Conservation (phyloP, 225 moss, liverwort and hornwort species). For the Anthoceros angustus region DNA sequence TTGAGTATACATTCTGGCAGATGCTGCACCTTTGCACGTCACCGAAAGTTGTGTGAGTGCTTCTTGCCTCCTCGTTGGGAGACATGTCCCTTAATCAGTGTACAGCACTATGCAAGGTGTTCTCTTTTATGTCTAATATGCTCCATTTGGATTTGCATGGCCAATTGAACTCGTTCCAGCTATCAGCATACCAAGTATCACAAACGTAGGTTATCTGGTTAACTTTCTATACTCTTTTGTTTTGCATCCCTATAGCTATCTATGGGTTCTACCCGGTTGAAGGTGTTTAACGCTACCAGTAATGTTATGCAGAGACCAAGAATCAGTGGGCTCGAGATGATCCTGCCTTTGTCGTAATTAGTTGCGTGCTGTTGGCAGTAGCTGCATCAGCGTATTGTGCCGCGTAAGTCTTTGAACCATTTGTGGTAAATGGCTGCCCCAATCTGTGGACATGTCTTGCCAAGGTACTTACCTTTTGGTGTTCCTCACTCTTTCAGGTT, state of each 20-base stretch:
- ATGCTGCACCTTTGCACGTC: conserved; percentile 98
- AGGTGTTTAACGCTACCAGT: not conserved
- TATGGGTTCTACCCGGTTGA: not conserved
- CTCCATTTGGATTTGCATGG: not conserved
- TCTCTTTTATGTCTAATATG: not conserved
- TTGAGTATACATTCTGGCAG: conserved; percentile 99
- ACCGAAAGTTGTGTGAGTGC: conserved; percentile 95
- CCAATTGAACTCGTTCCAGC: conserved; percentile 20
- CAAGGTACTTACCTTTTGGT: not conserved
- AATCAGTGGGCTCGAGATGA: conserved; percentile 99
- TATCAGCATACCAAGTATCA: conserved; percentile 98
- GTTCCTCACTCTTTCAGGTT: conserved; percentile 30
- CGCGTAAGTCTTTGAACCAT: conserved; percentile 30
- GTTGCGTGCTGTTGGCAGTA: conserved; percentile 66
- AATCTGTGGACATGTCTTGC: not conserved
- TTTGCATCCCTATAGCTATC: not conserved
- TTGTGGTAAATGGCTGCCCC: not conserved
- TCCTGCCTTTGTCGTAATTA: conserved; percentile 95
- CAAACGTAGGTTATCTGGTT: conserved; percentile 46
- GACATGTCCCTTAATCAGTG: not conserved
- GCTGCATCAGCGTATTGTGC: conserved; percentile 86
- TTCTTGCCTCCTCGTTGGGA: not conserved
- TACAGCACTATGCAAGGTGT: not conserved
- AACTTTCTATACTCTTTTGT: not conserved
- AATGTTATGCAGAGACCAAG: conserved; percentile 63